A percentile compares a stretch with the other conserved stretches of the same genome.
phyloP scores from a whole-genome alignment of 2,329 filamentous ascomycete species.

The Canariomyces notabilis region DNA sequence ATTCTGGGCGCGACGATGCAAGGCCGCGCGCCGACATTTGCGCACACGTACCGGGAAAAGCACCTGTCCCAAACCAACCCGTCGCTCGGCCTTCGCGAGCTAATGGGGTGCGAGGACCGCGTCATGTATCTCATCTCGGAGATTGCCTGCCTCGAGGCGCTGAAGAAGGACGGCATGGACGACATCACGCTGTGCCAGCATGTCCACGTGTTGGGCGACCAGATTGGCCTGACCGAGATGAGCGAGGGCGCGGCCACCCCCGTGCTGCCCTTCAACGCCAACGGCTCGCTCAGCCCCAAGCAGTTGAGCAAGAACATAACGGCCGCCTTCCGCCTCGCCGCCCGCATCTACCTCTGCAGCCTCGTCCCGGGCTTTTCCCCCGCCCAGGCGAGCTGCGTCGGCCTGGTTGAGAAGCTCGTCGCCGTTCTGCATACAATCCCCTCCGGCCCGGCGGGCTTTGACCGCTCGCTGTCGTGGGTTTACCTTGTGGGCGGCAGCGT shows the following conservation, averaged over 20 bases:
- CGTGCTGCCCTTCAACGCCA: constrained; percentile 59
- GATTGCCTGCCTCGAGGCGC: constrained; percentile 88
- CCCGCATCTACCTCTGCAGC: constrained; percentile 94
- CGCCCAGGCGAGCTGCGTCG: constrained; percentile 65
- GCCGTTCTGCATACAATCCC: constrained; percentile 77
- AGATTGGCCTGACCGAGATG: constrained; percentile 76
- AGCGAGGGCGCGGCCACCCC: constrained; percentile 53
- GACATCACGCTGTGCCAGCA: constrained; percentile 83
- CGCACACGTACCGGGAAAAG: constrained; percentile 93
- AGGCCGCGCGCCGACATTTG: constrained; percentile 78
- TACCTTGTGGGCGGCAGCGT: constrained; percentile 81
- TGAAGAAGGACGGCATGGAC: constrained; percentile 78
- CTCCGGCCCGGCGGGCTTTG: constrained; percentile 73
- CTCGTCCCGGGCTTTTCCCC: constrained; percentile 84
- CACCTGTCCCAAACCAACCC: constrained; percentile 64
- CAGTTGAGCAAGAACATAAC: constrained; percentile 87
- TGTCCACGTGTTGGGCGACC: constrained; percentile 79
- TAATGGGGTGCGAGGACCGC: constrained; percentile 96
- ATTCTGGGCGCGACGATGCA: constrained; percentile 93
- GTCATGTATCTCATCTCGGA: constrained; percentile 99
- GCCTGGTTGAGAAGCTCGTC: constrained; percentile 73
- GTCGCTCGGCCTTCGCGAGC: constrained; percentile 71
- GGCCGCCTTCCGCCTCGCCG: constrained; percentile 82
- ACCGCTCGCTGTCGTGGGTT: constrained; percentile 89
- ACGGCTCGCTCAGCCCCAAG: constrained; percentile 72